A percentile compares a stretch with the other conserved stretches of the same genome.
Evolutionary conservation across 2,329 filamentous ascomycete species (phyloP).

Genomic region (Spiromastix sp.): DNA sequence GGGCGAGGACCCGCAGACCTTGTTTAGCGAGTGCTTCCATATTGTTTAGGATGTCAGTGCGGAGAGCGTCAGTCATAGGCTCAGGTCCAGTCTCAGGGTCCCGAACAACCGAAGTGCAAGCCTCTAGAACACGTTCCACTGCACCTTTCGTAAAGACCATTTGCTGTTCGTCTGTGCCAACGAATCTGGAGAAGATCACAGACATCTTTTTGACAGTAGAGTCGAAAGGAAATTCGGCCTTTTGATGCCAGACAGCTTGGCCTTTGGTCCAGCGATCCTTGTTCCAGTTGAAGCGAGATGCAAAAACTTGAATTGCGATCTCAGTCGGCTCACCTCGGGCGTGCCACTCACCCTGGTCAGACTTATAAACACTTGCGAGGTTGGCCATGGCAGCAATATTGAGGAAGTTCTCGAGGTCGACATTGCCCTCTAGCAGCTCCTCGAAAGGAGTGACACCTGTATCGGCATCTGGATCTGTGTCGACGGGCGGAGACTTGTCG

Average conservation of each 20-base stretch:
- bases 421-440: conserved; percentile 37
- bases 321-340: conserved; percentile 60
- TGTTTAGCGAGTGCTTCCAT: conserved; percentile 59
- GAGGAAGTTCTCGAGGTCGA: conserved; percentile 45
- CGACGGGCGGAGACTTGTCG: conserved; percentile 21
- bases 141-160: conserved; percentile 30
- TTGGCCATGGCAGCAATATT: conserved; percentile 57
- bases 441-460: conserved; percentile 17
- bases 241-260: conserved; percentile 45
- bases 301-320: conserved; percentile 66
- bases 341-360: conserved; percentile 46
- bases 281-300: conserved; percentile 57
- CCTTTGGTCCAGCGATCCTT: conserved; percentile 42
- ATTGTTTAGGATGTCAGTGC: conserved; percentile 50
- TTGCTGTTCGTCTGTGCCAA: conserved; percentile 14
- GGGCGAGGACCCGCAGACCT: conserved; percentile 58
- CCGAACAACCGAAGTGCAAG: conserved; percentile 45
- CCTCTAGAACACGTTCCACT: conserved; percentile 57
- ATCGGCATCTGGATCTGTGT: conserved; percentile 17
- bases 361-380: conserved; percentile 50
- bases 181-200: conserved; percentile 46
- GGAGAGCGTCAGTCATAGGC: conserved; percentile 43
- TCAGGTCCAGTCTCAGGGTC: conserved; percentile 30
- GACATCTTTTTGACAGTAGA: conserved; percentile 69
- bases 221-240: conserved; percentile 64